Evolutionary conservation across 2,329 filamentous ascomycete species (phyloP).

Genomic region (Botryotinia narcissicola): DNA sequence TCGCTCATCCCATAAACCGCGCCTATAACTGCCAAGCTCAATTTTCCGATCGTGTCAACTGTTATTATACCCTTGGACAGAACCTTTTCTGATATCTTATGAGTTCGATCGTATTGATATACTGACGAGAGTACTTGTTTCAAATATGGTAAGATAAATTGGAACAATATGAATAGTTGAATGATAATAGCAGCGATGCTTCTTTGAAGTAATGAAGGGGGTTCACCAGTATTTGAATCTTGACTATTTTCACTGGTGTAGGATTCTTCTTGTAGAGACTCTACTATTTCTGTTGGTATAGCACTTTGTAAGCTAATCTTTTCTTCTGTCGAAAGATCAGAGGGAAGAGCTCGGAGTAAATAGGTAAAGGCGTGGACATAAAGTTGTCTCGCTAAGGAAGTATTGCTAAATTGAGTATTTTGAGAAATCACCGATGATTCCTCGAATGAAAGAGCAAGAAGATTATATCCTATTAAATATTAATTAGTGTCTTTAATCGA

Average conservation of each 20-base stretch:
- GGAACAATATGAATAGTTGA: constrained; percentile 56
- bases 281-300: constrained; percentile 43
- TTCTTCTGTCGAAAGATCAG: constrained; percentile 56
- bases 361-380: constrained; percentile 64
- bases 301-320: constrained; percentile 50
- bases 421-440: constrained; percentile 42
- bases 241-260: neutral
- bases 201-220: constrained; percentile 55
- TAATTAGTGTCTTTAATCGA: neutral
- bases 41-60: constrained; percentile 53
- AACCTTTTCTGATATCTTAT: constrained; percentile 61
- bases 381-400: constrained; percentile 55
- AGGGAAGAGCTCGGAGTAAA: constrained; percentile 60
- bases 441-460: constrained; percentile 46
- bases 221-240: constrained; percentile 27
- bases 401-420: constrained; percentile 38
- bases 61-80: constrained; percentile 51
- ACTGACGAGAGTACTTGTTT: constrained; percentile 52
- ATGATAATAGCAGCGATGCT: constrained; percentile 55
- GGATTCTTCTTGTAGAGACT: constrained; percentile 25
- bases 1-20: constrained; percentile 60
- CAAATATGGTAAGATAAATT: constrained; percentile 61
- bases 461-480: constrained; percentile 43
- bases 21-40: constrained; percentile 51
- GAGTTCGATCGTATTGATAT: constrained; percentile 63